Conservation (phyloP, 495 filamentous ascomycete genomes). For the Aspergillus indologenus region DNA sequence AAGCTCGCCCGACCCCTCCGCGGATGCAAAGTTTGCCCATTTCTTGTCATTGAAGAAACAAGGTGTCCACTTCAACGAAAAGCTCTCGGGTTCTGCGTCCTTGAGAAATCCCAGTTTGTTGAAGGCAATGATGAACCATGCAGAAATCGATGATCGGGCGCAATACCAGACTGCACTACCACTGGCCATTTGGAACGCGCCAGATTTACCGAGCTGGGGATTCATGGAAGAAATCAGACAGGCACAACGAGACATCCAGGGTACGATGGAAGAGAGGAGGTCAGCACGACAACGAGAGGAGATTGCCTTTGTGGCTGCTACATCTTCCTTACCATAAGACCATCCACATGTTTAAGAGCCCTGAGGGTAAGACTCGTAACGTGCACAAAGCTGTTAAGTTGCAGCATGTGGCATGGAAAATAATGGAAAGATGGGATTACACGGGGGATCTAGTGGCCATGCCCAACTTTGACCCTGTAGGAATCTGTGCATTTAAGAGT, state of each 20-base stretch:
- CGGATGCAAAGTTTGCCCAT: constrained; percentile 72
- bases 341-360: no score
- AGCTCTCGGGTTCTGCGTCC: constrained; percentile 65
- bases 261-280: constrained; percentile 58
- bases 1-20: constrained; percentile 60
- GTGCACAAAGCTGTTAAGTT: background rate
- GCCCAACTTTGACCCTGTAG: no score
- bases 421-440: no score
- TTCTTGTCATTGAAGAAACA: constrained; percentile 84
- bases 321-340: constrained; percentile 8
- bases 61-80: constrained; percentile 87
- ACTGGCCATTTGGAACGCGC: constrained; percentile 63
- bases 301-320: constrained; percentile 73
- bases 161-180: constrained; percentile 78
- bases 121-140: constrained; percentile 77
- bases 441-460: no score
- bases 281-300: constrained; percentile 51
- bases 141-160: constrained; percentile 61
- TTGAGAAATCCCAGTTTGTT: constrained; percentile 79
- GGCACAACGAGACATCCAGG: constrained; percentile 58
- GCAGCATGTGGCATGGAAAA: background rate
- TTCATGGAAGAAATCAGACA: constrained; percentile 70
- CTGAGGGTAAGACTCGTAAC: background rate
- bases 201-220: constrained; percentile 62
- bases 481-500: no score